A percentile compares a stretch with the other conserved stretches of the same genome.
Evolutionary conservation across 768 basidiomycete genomes (phyloP).

Genomic region (Ramaria rubella): DNA sequence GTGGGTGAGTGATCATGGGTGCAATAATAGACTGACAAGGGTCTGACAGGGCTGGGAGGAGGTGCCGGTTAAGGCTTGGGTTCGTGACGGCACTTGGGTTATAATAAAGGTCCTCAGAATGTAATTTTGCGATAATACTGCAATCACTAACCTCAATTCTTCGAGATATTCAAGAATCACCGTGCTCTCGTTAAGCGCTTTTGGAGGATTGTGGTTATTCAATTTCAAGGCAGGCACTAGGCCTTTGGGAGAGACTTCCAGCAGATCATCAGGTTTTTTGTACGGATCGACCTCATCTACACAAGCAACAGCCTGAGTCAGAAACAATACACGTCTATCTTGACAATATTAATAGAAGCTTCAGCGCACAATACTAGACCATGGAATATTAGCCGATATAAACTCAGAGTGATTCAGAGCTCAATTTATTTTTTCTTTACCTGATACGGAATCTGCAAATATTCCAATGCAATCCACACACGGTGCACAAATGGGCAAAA

Average conservation of each 20-base stretch:
- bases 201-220: conserved; percentile 45
- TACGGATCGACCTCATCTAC: conserved; percentile 79
- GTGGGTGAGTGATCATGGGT: neutral
- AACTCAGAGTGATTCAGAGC: neutral
- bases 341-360: neutral
- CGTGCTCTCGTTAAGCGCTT: conserved; percentile 70
- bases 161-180: conserved; percentile 75
- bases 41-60: conserved; percentile 51
- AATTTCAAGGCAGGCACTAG: conserved; percentile 68
- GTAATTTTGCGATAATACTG: neutral
- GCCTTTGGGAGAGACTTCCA: conserved; percentile 79
- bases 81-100: neutral
- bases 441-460: conserved; percentile 63
- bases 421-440: conserved; percentile 25
- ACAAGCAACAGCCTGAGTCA: neutral
- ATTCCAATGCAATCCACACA: conserved; percentile 70
- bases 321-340: neutral
- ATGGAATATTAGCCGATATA: neutral
- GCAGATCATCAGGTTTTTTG: conserved; percentile 69
- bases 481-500: conserved; percentile 83
- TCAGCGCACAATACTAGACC: conserved; percentile 6
- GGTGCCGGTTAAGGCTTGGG: conserved; percentile 29
- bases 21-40: conserved; percentile 44
- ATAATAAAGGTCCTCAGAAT: conserved; percentile 3
- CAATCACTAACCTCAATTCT: conserved; percentile 42